Evolutionary conservation across 164 flowering plant genomes (phyloP).

Genomic region (Vitis rotundifolia): DNA sequence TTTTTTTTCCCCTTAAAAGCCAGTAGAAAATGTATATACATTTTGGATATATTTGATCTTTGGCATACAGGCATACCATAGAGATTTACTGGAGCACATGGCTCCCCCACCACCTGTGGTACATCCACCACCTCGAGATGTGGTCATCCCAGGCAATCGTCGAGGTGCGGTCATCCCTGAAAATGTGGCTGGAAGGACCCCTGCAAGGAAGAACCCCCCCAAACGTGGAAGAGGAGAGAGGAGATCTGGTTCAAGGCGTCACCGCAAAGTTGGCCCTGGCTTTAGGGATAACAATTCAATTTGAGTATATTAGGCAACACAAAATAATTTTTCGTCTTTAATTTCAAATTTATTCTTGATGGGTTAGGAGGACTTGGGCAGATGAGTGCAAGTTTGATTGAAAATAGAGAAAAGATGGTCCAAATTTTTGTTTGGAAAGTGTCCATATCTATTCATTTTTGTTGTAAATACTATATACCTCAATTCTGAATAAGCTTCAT

Average conservation of each 20-base stretch:
- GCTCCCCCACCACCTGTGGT: conserved; percentile 35
- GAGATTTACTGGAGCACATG: conserved; percentile 69
- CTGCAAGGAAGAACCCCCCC: conserved; percentile 31
- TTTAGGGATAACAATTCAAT: conserved; percentile 36
- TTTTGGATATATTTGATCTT: background rate
- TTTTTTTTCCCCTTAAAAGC: too few species aligned
- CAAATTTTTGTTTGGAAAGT: conserved; percentile 11
- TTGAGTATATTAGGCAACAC: conserved; percentile 8
- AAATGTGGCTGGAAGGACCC: conserved; percentile 21
- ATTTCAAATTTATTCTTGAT: conserved; percentile 13
- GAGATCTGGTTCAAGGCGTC: conserved; percentile 65
- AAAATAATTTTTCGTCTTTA: background rate
- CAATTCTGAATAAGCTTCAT: conserved; percentile 7
- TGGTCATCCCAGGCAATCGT: too few species aligned
- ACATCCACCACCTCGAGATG: too few species aligned
- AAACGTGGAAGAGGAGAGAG: conserved; percentile 57
- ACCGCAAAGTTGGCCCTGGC: conserved; percentile 49
- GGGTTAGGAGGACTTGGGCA: conserved; percentile 14
- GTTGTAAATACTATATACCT: conserved; percentile 16
- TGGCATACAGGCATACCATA: conserved; percentile 68
- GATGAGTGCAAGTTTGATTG: background rate
- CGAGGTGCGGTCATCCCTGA: background rate
- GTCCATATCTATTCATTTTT: conserved; percentile 23
- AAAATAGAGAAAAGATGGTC: background rate
- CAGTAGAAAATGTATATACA: too few species aligned